phyloP scores from a whole-genome alignment of 2,329 filamentous ascomycete genomes.

The Clonostachys sp. region DNA sequence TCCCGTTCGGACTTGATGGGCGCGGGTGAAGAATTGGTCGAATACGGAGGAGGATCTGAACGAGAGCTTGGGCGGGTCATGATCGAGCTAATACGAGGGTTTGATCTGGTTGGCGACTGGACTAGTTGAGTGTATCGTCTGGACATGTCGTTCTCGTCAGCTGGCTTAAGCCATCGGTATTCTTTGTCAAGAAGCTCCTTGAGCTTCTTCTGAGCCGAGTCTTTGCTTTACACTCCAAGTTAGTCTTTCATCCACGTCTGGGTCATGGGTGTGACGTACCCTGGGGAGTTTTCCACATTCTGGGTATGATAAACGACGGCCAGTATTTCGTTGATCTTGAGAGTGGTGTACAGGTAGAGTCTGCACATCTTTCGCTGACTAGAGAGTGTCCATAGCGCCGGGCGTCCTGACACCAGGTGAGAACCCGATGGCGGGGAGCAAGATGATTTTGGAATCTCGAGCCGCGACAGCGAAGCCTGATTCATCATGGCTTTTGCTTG shows the following conservation, averaged over 20 bases:
- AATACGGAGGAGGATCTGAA: conserved; percentile 3
- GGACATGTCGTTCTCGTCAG: conserved; percentile 43
- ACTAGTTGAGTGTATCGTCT: conserved; percentile 40
- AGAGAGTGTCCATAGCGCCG: conserved; percentile 49
- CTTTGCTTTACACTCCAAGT: conserved; percentile 30
- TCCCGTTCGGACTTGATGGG: conserved; percentile 2
- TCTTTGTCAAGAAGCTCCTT: conserved; percentile 53
- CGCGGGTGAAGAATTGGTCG: not conserved
- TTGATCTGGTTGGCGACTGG: conserved; percentile 26
- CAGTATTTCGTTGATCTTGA: conserved; percentile 45
- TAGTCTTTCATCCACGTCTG: not conserved
- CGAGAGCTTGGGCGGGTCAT: conserved; percentile 1
- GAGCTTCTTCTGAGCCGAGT: conserved; percentile 55
- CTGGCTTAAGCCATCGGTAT: conserved; percentile 51
- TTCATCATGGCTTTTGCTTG: not conserved
- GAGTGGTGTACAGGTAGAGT: conserved; percentile 52
- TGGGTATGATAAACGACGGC: conserved; percentile 34
- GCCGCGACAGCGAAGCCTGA: not conserved
- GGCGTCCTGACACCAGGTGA: conserved; percentile 34
- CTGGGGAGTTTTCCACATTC: conserved; percentile 33
- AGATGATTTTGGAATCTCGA: not conserved
- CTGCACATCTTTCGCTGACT: conserved; percentile 48
- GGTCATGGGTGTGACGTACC: conserved; percentile 27
- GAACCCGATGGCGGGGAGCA: not conserved
- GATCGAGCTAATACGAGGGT: not conserved